These are phyloP conservation scores for Scedosporium aurantiacum DNA, from an alignment of 2,329 filamentous ascomycete species.

Conservation along the genomic window DNA sequence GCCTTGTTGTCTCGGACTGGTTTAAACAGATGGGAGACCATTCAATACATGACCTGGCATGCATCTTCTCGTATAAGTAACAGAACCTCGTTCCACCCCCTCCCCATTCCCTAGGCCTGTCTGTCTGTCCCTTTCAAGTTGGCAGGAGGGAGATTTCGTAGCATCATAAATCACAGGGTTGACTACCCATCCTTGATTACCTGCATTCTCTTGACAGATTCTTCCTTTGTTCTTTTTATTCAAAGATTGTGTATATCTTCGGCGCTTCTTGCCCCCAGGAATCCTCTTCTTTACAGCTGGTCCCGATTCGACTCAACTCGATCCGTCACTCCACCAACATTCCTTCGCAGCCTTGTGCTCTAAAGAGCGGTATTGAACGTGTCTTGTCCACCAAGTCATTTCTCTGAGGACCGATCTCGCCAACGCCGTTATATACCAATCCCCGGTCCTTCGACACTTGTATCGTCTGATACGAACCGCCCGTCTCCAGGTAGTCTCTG, in stretches of 20 bases:
- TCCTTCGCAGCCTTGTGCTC: no score
- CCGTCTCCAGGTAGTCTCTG: background rate
- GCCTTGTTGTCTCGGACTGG: background rate
- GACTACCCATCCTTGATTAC: background rate
- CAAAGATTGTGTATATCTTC: no score
- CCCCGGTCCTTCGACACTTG: no score
- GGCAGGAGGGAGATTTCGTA: background rate
- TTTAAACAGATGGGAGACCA: background rate
- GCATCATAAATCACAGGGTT: background rate
- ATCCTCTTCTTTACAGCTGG: background rate
- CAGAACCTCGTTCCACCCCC: background rate
- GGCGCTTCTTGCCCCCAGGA: no score
- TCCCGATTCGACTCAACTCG: background rate
- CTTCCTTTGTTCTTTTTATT: background rate
- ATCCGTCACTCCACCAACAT: no score
- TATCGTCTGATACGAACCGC: background rate
- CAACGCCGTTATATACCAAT: background rate
- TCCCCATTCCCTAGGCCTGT: background rate
- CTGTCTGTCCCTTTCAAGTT: background rate
- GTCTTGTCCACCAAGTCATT: no score
- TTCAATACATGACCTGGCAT: background rate
- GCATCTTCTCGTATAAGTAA: background rate
- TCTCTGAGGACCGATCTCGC: background rate
- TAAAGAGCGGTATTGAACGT: no score
- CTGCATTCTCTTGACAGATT: background rate